Conservation (phyloP, 2,329 filamentous ascomycete genomes). For the Diaporthe helianthi region DNA sequence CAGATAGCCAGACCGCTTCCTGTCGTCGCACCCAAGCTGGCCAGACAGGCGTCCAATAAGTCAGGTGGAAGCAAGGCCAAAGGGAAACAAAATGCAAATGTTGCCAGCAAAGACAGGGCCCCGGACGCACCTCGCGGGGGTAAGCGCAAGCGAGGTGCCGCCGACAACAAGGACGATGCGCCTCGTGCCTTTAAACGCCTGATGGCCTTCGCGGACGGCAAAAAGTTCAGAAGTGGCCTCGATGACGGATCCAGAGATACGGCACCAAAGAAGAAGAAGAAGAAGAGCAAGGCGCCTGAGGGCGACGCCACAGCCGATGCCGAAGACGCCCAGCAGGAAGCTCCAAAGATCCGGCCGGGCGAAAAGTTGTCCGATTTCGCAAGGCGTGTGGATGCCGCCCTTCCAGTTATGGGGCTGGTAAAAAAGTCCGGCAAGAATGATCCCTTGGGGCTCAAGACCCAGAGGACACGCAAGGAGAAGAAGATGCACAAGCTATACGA, state of each 20-base stretch:
- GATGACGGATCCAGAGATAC: slow-evolving; percentile 66
- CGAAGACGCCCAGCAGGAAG: slow-evolving; percentile 41
- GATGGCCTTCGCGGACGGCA: slow-evolving; percentile 76
- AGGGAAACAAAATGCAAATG: slow-evolving; percentile 47
- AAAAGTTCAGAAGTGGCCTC: slow-evolving; percentile 67
- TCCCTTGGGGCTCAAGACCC: slow-evolving; percentile 69
- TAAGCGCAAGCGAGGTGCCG: slow-evolving; percentile 55
- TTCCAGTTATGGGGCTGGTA: slow-evolving; percentile 77
- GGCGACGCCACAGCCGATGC: slow-evolving; percentile 35
- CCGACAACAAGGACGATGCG: slow-evolving; percentile 71
- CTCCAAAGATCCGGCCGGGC: slow-evolving; percentile 79
- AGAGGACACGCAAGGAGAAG: slow-evolving; percentile 82
- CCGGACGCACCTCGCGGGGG: slow-evolving; percentile 47
- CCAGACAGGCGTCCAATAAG: slow-evolving; percentile 12
- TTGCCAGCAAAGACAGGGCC: slow-evolving; percentile 41
- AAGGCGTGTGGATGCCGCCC: slow-evolving; percentile 80
- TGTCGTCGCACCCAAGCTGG: slow-evolving; percentile 45
- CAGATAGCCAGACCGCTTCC: slow-evolving; percentile 60
- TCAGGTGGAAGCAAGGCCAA: slow-evolving; percentile 22
- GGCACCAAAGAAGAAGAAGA: slow-evolving; percentile 43
- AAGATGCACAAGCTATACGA: slow-evolving; percentile 82
- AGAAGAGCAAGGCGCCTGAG: slow-evolving; percentile 37
- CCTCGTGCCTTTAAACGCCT: slow-evolving; percentile 87
- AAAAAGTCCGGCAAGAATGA: slow-evolving; percentile 68
- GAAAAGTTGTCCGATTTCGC: slow-evolving; percentile 85